Conservation (phyloP, 192 early-diverging fungal species). For the Chytriomyces confervae region DNA sequence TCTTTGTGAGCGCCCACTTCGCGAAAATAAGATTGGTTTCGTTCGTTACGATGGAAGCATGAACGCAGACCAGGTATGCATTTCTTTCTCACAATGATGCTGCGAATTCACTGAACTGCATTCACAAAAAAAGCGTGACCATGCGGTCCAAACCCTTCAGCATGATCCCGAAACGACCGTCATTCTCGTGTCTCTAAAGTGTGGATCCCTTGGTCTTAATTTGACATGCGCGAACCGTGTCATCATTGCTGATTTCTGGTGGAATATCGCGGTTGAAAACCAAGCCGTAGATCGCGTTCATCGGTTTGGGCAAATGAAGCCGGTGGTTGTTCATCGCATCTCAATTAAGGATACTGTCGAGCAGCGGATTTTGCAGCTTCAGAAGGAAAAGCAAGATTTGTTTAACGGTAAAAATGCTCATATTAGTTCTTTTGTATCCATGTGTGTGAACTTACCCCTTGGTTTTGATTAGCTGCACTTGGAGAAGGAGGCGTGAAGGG, state of each 20-base stretch:
- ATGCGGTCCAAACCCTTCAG: conserved; percentile 26
- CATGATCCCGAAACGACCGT: conserved; percentile 33
- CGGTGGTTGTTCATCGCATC: conserved; percentile 67
- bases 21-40: conserved; percentile 34
- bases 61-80: conserved; percentile 22
- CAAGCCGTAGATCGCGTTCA: conserved; percentile 69
- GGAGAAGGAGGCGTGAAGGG: conserved; percentile 43
- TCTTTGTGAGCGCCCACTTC: conserved; percentile 33
- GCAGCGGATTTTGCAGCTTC: conserved; percentile 73
- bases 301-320: conserved; percentile 36
- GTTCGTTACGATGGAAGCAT: conserved; percentile 43
- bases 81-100: background rate
- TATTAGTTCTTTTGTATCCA: background rate
- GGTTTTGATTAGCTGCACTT: conserved; percentile 34
- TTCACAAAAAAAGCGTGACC: conserved; percentile 13
- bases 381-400: conserved; percentile 62
- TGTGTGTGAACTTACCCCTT: background rate
- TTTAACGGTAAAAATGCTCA: conserved; percentile 21
- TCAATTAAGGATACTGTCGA: conserved; percentile 71
- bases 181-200: conserved; percentile 47
- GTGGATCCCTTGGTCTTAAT: conserved; percentile 52
- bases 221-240: conserved; percentile 50
- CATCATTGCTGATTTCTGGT: conserved; percentile 55
- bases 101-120: background rate
- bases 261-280: conserved; percentile 72